phyloP scores from a whole-genome alignment of 2,329 filamentous ascomycete genomes.

The Clonostachys byssicola region DNA sequence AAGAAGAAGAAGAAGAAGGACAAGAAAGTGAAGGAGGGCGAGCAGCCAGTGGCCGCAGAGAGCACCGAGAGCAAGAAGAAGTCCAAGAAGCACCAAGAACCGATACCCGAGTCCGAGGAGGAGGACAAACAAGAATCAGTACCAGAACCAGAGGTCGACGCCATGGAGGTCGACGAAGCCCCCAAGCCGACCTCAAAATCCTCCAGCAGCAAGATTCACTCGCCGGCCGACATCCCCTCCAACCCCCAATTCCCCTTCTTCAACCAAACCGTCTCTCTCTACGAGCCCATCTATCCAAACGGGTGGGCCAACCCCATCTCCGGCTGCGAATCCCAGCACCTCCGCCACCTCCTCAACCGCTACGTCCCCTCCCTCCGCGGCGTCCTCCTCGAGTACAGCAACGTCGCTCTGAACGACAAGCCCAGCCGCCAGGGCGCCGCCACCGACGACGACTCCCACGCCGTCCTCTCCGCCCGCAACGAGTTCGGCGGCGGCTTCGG shows the following conservation, averaged over 20 bases:
- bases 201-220: constrained; percentile 24
- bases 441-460: constrained; percentile 40
- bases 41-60: constrained; percentile 5
- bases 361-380: constrained; percentile 71
- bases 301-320: constrained; percentile 68
- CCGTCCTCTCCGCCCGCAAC: constrained; percentile 52
- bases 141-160: constrained; percentile 15
- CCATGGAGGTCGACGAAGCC: constrained; percentile 33
- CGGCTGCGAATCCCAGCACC: constrained; percentile 68
- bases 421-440: constrained; percentile 46
- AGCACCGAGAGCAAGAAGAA: constrained; percentile 21
- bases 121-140: constrained; percentile 3
- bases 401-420: constrained; percentile 60
- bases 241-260: constrained; percentile 65
- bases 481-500: constrained; percentile 85
- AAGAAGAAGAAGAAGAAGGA: constrained; percentile 23
- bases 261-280: constrained; percentile 75
- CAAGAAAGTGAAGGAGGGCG: constrained; percentile 14
- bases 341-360: constrained; percentile 70
- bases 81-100: constrained; percentile 17
- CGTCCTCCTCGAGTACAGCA: constrained; percentile 70
- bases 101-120: constrained; percentile 5
- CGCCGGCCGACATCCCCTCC: constrained; percentile 30
- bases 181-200: constrained; percentile 16
- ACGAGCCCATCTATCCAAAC: constrained; percentile 68